Evolutionary conservation across 2,329 filamentous ascomycete species (phyloP).

Genomic region (Cercospora sesami): DNA sequence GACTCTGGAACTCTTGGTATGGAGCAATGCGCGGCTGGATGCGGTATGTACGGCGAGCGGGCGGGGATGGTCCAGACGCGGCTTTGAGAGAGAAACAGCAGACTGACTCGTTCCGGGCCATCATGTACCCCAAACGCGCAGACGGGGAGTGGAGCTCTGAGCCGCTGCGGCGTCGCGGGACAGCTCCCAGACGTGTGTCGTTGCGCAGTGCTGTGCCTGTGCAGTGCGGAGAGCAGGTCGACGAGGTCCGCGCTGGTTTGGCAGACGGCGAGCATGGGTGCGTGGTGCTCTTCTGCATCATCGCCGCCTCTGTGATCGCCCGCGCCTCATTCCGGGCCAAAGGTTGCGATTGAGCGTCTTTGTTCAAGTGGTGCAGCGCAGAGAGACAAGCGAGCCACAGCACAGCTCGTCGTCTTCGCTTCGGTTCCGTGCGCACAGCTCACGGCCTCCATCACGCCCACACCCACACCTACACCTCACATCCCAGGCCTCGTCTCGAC

Average conservation of each 20-base stretch:
- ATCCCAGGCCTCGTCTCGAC: background rate
- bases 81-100: background rate
- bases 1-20: background rate
- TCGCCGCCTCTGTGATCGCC: background rate
- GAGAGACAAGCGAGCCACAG: background rate
- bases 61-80: background rate
- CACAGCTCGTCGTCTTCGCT: background rate
- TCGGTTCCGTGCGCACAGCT: background rate
- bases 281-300: background rate
- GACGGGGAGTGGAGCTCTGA: background rate
- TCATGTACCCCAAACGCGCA: background rate
- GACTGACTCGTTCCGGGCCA: background rate
- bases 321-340: background rate
- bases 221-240: background rate
- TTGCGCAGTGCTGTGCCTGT: background rate
- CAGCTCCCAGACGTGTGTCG: background rate
- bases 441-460: background rate
- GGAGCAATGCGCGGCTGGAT: background rate
- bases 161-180: background rate
- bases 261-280: background rate
- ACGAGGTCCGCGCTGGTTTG: background rate
- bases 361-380: background rate
- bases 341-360: background rate
- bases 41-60: background rate
- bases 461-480: background rate